phyloP scores from a whole-genome alignment of 1,284 basidiomycete genomes.

The Ganoderma lingzhi region DNA sequence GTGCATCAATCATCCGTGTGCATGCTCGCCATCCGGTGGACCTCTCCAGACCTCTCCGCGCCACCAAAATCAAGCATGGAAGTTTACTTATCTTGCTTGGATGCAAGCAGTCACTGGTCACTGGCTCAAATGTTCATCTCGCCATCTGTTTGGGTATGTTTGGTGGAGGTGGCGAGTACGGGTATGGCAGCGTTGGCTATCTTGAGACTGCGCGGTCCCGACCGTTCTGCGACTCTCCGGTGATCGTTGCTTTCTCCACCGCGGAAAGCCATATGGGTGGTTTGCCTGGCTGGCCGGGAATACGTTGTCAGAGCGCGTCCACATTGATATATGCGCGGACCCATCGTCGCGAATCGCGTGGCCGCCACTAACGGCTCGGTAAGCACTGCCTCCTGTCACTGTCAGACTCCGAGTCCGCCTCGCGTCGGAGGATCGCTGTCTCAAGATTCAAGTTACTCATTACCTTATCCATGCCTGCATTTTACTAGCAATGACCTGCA shows the following conservation, averaged over 20 bases:
- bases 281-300: neutral
- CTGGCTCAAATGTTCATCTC: neutral
- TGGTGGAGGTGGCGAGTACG: neutral
- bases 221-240: no score
- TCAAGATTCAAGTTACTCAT: neutral
- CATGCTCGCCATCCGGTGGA: neutral
- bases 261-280: no score
- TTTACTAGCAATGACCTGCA: no score
- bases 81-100: neutral
- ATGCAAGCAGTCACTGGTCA: neutral
- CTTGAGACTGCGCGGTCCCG: no score
- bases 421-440: neutral
- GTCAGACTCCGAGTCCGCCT: no score
- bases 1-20: neutral
- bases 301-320: conserved; percentile 1
- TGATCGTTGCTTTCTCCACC: no score
- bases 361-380: neutral
- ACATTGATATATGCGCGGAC: neutral
- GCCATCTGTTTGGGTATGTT: neutral
- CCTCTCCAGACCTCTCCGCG: neutral
- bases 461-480: neutral
- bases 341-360: neutral
- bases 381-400: neutral
- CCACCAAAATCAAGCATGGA: neutral
- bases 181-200: no score